A percentile compares a stretch with the other conserved stretches of the same genome.
phyloP scores from a whole-genome alignment of 768 basidiomycete species.

The Boletus reticulatus region DNA sequence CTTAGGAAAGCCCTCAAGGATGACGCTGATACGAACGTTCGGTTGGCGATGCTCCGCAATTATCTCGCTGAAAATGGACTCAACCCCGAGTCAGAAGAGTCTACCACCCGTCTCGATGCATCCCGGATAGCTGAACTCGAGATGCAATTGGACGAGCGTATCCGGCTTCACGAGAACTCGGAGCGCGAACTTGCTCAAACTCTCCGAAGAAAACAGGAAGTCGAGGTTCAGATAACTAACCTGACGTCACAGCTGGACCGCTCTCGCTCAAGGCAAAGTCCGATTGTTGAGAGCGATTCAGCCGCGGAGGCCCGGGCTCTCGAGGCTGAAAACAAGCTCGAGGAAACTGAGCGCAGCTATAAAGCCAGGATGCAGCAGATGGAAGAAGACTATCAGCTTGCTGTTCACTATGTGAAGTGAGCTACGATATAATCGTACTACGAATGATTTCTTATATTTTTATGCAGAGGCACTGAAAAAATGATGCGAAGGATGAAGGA shows the following conservation, averaged over 20 bases:
- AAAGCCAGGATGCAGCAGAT: conserved; percentile 82
- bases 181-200: conserved; percentile 73
- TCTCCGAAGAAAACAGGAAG: conserved; percentile 67
- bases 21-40: conserved; percentile 66
- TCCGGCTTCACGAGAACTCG: conserved; percentile 66
- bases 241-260: conserved; percentile 68
- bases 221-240: conserved; percentile 63
- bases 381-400: conserved; percentile 94
- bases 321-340: conserved; percentile 75
- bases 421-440: conserved; percentile 30
- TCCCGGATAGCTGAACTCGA: conserved; percentile 73
- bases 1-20: conserved; percentile 64
- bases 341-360: conserved; percentile 75
- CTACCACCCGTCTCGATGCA: conserved; percentile 34
- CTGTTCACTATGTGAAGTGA: conserved; percentile 96
- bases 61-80: conserved; percentile 90
- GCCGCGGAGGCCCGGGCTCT: conserved; percentile 46
- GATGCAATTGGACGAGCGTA: conserved; percentile 68
- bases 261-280: conserved; percentile 56
- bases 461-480: conserved; percentile 87
- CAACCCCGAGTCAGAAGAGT: conserved; percentile 66
- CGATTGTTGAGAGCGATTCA: conserved; percentile 39
- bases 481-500: conserved; percentile 97
- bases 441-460: conserved; percentile 15
- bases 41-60: conserved; percentile 76